Base-by-base conservation (phyloP, 371 early-diverging fungal genomes). In the Zancudomyces culisetae region DNA sequence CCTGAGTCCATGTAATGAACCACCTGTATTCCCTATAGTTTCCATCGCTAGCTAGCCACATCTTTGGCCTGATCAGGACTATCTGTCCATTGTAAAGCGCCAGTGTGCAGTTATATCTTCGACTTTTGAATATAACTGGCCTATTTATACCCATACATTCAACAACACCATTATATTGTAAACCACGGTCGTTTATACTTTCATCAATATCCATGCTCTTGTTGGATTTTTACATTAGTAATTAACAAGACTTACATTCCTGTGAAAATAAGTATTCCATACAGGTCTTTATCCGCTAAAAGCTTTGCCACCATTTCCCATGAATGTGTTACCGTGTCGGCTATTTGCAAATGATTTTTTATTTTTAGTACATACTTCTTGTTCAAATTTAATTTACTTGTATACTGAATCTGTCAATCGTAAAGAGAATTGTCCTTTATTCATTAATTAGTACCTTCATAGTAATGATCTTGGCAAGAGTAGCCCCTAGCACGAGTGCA, bases 391-490 rank as follows among this genome's bases (percentile, higher is more conserved):
- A n/a, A n/a, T n/a, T n/a, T n/a, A n/a, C n/a, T n/a, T n/a, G n/a
- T n/a, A n/a, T n/a, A n/a, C n/a, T n/a, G n/a, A n/a, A n/a, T n/a
- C n/a, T n/a, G n/a, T n/a, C n/a, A n/a, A n/a, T n/a, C n/a, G n/a
- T n/a, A n/a, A n/a, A n/a, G n/a, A n/a, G n/a, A n/a, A n/a, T n/a
- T n/a, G n/a, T n/a, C n/a, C n/a, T n/a, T n/a, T n/a, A n/a, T n/a
- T n/a, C n/a, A n/a, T n/a, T n/a, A n/a, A n/a, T n/a, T 10, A 8
- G 8, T 26, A 49, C 50, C 76, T 76, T 97, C 97, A 28, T 86
- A 63, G 67, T 92, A 95, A 60, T 97, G 97, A 63, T 97, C 98
- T 55, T 88, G 81, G 70, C 98, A 97, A 0, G 95, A 93, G 65
- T 97, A 97, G 13, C 98, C 98, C 30, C 50, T 49, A 30, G 4